These are phyloP conservation scores for Boletus sp. DNA, from an alignment of 1,284 basidiomycete species.

Conservation along the genomic window DNA sequence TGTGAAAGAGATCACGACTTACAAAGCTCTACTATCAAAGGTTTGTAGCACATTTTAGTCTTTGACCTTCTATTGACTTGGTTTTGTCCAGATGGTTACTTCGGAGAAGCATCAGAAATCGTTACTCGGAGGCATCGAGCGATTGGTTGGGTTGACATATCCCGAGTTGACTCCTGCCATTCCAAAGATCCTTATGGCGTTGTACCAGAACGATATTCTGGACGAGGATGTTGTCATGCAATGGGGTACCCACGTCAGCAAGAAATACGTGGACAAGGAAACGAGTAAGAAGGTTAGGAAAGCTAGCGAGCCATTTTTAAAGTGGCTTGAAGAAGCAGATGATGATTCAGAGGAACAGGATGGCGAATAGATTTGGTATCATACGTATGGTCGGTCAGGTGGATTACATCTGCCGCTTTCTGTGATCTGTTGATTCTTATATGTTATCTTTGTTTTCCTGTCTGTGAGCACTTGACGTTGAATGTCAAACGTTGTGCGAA, in stretches of 20 bases:
- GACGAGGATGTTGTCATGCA: constrained; percentile 89
- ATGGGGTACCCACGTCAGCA: constrained; percentile 97
- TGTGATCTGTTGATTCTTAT: constrained; percentile 17
- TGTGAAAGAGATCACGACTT: constrained; percentile 69
- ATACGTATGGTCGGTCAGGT: background rate
- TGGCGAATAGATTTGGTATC: constrained; percentile 4
- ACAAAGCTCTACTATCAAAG: constrained; percentile 77
- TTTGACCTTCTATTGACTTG: constrained; percentile 9
- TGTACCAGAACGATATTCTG: constrained; percentile 91
- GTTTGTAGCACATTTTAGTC: constrained; percentile 40
- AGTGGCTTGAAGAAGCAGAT: constrained; percentile 63
- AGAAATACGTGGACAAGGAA: constrained; percentile 97
- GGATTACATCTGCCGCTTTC: background rate
- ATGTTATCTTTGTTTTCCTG: no score
- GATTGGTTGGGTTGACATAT: constrained; percentile 69
- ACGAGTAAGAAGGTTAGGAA: constrained; percentile 94
- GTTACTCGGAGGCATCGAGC: constrained; percentile 86
- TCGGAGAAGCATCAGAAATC: constrained; percentile 96
- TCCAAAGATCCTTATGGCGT: constrained; percentile 92
- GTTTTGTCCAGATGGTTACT: constrained; percentile 53
- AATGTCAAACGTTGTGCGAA: no score
- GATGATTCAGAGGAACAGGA: constrained; percentile 31
- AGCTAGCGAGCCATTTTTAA: constrained; percentile 93
- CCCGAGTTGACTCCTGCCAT: constrained; percentile 65
- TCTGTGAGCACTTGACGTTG: no score